Conservation (phyloP, 2,329 filamentous ascomycete genomes). For the Colletotrichum sp. region DNA sequence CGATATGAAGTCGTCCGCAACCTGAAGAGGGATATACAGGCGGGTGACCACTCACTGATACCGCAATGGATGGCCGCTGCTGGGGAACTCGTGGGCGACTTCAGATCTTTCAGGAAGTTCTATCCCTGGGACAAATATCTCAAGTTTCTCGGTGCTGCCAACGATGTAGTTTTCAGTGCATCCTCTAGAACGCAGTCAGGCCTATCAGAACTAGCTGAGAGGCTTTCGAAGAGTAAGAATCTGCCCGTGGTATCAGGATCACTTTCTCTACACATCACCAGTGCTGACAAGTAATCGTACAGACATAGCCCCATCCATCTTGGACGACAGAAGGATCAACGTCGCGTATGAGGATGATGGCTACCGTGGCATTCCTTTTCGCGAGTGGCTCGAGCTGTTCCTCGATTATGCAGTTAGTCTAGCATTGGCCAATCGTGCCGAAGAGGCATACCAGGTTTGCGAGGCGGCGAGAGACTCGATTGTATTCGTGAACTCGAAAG, state of each 20-base stretch:
- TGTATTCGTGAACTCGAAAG: constrained; percentile 76
- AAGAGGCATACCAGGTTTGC: constrained; percentile 81
- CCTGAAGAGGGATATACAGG: constrained; percentile 45
- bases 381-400: constrained; percentile 88
- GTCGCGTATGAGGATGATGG: constrained; percentile 40
- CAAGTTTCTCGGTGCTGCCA: constrained; percentile 53
- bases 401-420: constrained; percentile 83
- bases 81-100: constrained; percentile 65
- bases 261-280: not conserved
- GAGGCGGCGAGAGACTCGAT: constrained; percentile 80
- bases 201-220: constrained; percentile 54
- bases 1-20: constrained; percentile 51
- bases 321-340: constrained; percentile 22
- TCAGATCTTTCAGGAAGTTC: constrained; percentile 66
- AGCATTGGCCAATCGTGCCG: constrained; percentile 68
- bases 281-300: not conserved
- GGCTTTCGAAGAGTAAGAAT: constrained; percentile 57
- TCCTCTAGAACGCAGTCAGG: constrained; percentile 20
- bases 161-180: constrained; percentile 22
- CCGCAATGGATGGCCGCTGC: constrained; percentile 63
- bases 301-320: constrained; percentile 36
- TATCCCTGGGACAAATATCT: constrained; percentile 72
- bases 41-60: constrained; percentile 48
- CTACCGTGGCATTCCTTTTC: constrained; percentile 82
- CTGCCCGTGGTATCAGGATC: not conserved